A percentile compares a stretch with the other conserved stretches of the same genome.
Evolutionary conservation across 306 rosid species (phyloP).

Genomic region (Cucumis hystrix): DNA sequence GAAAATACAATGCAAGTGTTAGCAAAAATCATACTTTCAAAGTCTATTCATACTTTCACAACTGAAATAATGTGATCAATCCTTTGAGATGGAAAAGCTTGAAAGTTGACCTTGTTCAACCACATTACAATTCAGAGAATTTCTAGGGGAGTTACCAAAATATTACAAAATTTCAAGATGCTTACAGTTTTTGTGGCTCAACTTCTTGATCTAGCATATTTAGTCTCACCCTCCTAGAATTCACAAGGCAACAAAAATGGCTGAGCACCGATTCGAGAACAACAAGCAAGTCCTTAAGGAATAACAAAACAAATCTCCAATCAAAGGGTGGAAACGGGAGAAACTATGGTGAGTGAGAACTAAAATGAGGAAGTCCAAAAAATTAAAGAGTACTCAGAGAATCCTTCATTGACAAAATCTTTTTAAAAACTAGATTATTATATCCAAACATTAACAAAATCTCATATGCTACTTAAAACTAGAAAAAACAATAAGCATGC

Average conservation of each 20-base stretch:
- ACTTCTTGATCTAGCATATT: not conserved
- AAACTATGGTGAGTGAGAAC: not conserved
- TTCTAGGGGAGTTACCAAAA: not conserved
- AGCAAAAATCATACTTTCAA: too few relatives aligned
- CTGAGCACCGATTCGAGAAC: not conserved
- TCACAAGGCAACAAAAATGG: not conserved
- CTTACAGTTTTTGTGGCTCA: not conserved
- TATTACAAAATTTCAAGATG: not conserved
- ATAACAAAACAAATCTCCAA: not conserved
- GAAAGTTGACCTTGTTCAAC: not conserved
- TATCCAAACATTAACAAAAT: too few relatives aligned
- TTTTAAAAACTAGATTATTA: too few relatives aligned
- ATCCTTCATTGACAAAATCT: not conserved
- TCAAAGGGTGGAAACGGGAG: not conserved
- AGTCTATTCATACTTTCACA: too few relatives aligned
- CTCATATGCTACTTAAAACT: too few relatives aligned
- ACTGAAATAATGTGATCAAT: not conserved
- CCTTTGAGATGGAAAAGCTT: not conserved
- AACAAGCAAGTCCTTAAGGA: not conserved
- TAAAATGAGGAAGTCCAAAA: not conserved
- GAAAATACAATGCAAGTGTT: too few relatives aligned
- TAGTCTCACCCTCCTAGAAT: not conserved
- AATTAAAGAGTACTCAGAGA: not conserved
- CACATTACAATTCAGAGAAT: conserved; percentile 6
- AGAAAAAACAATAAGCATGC: not conserved